phyloP scores from a whole-genome alignment of 176 grass and related monocot genomes.

The Neostapfia colusana region DNA sequence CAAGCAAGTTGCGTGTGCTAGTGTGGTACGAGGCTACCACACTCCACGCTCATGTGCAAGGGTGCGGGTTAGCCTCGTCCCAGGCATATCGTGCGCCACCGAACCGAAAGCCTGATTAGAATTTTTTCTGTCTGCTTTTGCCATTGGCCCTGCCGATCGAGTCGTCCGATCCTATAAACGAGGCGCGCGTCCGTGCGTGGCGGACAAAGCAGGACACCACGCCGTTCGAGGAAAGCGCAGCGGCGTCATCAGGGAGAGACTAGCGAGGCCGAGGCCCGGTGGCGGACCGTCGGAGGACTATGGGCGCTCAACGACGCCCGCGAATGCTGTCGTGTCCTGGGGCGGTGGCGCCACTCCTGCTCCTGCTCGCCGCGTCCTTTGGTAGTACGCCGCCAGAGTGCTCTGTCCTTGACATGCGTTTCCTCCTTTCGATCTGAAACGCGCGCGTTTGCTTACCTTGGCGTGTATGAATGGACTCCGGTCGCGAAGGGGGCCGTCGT shows the following conservation, averaged over 20 bases:
- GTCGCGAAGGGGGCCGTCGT: background rate
- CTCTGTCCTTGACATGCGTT: background rate
- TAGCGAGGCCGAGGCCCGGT: no score
- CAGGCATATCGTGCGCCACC: background rate
- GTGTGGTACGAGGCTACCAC: no score
- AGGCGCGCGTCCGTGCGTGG: background rate
- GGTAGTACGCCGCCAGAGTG: slow-evolving; percentile 22
- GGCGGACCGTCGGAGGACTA: background rate
- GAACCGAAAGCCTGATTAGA: background rate
- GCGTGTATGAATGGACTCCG: background rate
- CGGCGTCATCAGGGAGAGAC: background rate
- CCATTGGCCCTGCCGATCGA: background rate
- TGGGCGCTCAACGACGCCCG: slow-evolving; percentile 2
- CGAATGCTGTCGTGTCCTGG: background rate
- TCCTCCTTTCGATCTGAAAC: background rate
- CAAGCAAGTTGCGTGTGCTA: background rate
- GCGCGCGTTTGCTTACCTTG: background rate
- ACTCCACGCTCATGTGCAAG: no score
- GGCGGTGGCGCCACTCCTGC: background rate
- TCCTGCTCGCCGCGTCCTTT: slow-evolving; percentile 1
- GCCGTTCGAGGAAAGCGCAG: background rate
- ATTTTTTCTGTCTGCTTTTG: background rate
- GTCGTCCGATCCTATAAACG: slow-evolving; percentile 36
- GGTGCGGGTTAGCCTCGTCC: no score
- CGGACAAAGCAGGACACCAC: background rate